phyloP scores from a whole-genome alignment of 2,329 filamentous ascomycete genomes.

The Teratosphaeria viscida region DNA sequence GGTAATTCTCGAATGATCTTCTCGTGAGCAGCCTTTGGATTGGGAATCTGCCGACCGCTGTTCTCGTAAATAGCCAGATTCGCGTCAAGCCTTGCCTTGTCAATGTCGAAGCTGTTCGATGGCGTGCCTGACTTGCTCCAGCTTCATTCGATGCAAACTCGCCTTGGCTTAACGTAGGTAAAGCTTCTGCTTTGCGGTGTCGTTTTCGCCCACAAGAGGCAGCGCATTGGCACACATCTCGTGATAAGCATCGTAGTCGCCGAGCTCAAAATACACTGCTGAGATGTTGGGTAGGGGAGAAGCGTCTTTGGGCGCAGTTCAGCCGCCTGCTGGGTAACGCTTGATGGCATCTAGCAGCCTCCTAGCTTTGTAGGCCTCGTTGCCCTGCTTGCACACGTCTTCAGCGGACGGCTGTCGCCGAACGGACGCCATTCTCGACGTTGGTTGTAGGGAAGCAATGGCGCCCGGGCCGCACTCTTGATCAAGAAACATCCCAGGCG shows the following conservation, averaged over 20 bases:
- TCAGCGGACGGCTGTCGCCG: background rate
- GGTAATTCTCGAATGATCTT: background rate
- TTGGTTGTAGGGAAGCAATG: too few relatives aligned
- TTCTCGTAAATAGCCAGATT: background rate
- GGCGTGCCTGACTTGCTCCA: background rate
- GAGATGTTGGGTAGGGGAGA: conserved; percentile 11
- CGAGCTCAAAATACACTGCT: conserved; percentile 9
- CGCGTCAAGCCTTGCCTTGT: background rate
- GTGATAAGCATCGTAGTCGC: conserved; percentile 6
- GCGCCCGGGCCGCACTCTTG: too few relatives aligned
- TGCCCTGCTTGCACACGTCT: conserved; percentile 4
- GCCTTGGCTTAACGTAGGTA: conserved; percentile 4
- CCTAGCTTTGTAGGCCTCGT: conserved; percentile 9
- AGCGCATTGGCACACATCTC: conserved; percentile 4
- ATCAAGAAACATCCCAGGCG: too few relatives aligned
- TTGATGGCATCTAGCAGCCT: conserved; percentile 9
- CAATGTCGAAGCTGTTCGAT: background rate
- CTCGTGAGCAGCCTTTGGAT: background rate
- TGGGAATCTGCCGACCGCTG: background rate
- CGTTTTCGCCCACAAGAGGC: conserved; percentile 2
- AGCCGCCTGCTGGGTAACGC: conserved; percentile 6
- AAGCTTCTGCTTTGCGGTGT: conserved; percentile 7
- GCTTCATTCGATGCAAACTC: background rate
- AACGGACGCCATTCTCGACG: too few relatives aligned
- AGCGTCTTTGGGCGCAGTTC: conserved; percentile 5